Evolutionary conservation across 2,329 filamentous ascomycete species (phyloP).

Genomic region (Trichoderma semiorbis): DNA sequence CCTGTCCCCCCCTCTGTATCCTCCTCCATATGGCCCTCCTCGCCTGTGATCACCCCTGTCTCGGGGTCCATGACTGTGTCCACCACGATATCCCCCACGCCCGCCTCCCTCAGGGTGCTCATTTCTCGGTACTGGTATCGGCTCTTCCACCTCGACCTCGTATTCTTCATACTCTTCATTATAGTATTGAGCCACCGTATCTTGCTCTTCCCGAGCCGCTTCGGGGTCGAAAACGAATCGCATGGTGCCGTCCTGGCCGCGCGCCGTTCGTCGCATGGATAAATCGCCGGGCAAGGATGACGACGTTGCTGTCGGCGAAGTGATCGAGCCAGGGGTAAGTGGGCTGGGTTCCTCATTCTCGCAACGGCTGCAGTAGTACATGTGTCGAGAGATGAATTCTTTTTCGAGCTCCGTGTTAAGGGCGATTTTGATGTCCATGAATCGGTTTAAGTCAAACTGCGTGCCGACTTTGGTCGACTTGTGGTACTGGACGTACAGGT

Average conservation of each 20-base stretch:
- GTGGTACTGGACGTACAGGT: slow-evolving; percentile 85
- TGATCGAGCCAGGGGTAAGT: slow-evolving; percentile 24
- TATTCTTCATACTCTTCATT: slow-evolving; percentile 73
- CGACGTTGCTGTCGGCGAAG: slow-evolving; percentile 38
- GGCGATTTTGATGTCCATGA: slow-evolving; percentile 82
- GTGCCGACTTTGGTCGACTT: slow-evolving; percentile 70
- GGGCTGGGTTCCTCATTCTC: slow-evolving; percentile 37
- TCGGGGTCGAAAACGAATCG: slow-evolving; percentile 85
- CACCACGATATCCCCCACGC: slow-evolving; percentile 28
- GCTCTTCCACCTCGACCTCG: slow-evolving; percentile 72
- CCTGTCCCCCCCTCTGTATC: slow-evolving; percentile 33
- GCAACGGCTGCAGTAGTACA: slow-evolving; percentile 55
- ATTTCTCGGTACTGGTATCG: slow-evolving; percentile 35
- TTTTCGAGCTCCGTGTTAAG: slow-evolving; percentile 78
- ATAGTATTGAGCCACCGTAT: slow-evolving; percentile 64
- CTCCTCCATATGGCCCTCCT: slow-evolving; percentile 34
- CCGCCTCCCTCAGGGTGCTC: slow-evolving; percentile 19
- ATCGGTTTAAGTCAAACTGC: slow-evolving; percentile 68
- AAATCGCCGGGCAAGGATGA: slow-evolving; percentile 37
- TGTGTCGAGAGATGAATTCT: slow-evolving; percentile 59
- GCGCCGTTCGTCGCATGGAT: slow-evolving; percentile 31
- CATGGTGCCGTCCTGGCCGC: slow-evolving; percentile 67
- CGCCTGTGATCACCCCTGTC: slow-evolving; percentile 33
- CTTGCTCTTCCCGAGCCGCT: slow-evolving; percentile 68
- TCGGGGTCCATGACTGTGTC: slow-evolving; percentile 25